Evolutionary conservation across 1,284 basidiomycete species (phyloP).

Genomic region (Boletellus sp.): DNA sequence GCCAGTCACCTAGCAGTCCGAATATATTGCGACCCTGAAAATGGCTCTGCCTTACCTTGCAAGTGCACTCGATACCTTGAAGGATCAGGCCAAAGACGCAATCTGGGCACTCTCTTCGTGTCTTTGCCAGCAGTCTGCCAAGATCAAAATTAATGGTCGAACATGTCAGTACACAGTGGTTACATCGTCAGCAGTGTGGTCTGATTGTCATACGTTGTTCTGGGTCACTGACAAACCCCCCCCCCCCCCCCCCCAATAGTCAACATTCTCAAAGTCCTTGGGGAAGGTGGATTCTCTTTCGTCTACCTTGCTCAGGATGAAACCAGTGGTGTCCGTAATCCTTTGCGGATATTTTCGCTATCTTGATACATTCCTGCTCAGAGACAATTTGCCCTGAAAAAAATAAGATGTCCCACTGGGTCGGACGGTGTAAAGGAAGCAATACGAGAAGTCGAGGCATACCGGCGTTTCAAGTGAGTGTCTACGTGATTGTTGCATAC

Average conservation of each 20-base stretch:
- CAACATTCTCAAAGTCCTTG: constrained; percentile 85
- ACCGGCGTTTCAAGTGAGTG: constrained; percentile 82
- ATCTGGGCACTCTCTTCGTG: constrained; percentile 76
- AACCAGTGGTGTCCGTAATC: constrained; percentile 61
- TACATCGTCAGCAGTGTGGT: not conserved
- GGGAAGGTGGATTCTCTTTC: constrained; percentile 94
- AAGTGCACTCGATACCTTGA: constrained; percentile 57
- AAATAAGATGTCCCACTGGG: constrained; percentile 84
- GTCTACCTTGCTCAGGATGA: constrained; percentile 92
- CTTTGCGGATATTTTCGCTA: not conserved
- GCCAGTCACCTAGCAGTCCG: not conserved
- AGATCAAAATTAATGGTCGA: constrained; percentile 90
- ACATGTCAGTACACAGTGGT: constrained; percentile 60
- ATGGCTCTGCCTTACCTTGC: constrained; percentile 31
- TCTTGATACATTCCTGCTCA: constrained; percentile 30
- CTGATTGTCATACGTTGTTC: constrained; percentile 1
- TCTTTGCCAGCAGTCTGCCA: constrained; percentile 75
- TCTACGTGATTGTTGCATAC: not conserved
- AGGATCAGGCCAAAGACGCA: constrained; percentile 76
- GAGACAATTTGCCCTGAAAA: constrained; percentile 91
- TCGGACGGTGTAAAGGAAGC: constrained; percentile 79
- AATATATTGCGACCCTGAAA: not conserved
- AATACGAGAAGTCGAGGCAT: constrained; percentile 90
- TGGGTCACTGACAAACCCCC: constrained; percentile 1
- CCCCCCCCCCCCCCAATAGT: constrained; percentile 56